Percentiles rank a stretch among this genome's conserved stretches.
Evolutionary conservation across 2,329 filamentous ascomycete genomes (phyloP).

Genomic region (Anthostomella pinea): DNA sequence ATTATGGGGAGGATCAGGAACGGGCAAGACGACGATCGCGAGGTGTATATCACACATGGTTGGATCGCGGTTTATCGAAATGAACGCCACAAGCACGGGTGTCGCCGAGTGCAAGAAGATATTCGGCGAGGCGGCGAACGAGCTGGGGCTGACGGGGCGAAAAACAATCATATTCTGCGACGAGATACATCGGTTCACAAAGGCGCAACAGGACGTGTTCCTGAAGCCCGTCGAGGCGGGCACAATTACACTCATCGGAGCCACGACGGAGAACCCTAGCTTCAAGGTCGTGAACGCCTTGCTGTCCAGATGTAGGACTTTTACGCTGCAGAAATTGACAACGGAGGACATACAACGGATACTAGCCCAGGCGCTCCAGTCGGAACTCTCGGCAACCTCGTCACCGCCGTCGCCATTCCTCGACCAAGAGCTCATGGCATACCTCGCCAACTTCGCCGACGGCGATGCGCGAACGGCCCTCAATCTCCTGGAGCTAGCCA

Average conservation of each 20-base stretch:
- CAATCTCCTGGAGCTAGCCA: slow-evolving; percentile 85
- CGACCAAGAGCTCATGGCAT: slow-evolving; percentile 72
- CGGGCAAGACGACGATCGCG: slow-evolving; percentile 89
- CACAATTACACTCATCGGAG: slow-evolving; percentile 86
- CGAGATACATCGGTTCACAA: slow-evolving; percentile 90
- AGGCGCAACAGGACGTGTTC: slow-evolving; percentile 92
- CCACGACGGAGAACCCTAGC: slow-evolving; percentile 94
- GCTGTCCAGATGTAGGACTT: slow-evolving; percentile 84
- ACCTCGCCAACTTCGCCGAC: slow-evolving; percentile 83
- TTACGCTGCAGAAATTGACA: slow-evolving; percentile 75
- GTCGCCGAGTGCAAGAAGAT: slow-evolving; percentile 91
- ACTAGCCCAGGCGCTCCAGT: slow-evolving; percentile 67
- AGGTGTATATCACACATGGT: slow-evolving; percentile 82
- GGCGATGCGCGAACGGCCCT: slow-evolving; percentile 91
- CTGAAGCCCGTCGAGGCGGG: slow-evolving; percentile 88
- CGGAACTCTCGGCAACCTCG: slow-evolving; percentile 47
- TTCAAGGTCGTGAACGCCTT: slow-evolving; percentile 90
- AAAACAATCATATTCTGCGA: slow-evolving; percentile 98
- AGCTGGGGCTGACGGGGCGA: slow-evolving; percentile 75
- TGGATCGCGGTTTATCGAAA: slow-evolving; percentile 85
- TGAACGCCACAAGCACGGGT: slow-evolving; percentile 87
- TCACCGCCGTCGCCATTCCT: slow-evolving; percentile 55
- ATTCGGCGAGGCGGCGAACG: slow-evolving; percentile 79
- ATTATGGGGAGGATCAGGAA: slow-evolving; percentile 80
- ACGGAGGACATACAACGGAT: slow-evolving; percentile 72